phyloP scores from a whole-genome alignment of 2,329 filamentous ascomycete species.

The Meredithiella fracta region DNA sequence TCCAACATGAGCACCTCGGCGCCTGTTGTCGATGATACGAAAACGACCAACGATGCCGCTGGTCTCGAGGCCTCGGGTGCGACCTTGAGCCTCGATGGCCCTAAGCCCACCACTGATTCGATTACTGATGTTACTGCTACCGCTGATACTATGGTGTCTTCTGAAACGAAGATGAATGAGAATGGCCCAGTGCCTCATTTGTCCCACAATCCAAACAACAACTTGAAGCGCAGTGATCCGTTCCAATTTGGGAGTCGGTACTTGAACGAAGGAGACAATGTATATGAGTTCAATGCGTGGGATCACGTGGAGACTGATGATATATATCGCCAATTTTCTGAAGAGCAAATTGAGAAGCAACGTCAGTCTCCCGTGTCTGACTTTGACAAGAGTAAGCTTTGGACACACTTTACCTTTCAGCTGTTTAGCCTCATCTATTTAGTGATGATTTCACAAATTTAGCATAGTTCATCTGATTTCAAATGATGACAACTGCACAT shows the following conservation, averaged over 20 bases:
- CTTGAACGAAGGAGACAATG: conserved; percentile 68
- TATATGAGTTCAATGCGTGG: conserved; percentile 98
- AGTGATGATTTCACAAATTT: conserved; percentile 41
- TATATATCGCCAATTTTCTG: conserved; percentile 69
- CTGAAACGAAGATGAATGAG: conserved; percentile 6
- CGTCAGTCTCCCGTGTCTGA: conserved; percentile 74
- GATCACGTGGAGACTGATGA: conserved; percentile 92
- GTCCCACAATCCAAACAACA: conserved; percentile 54
- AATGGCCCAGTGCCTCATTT: conserved; percentile 34
- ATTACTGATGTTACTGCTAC: conserved; percentile 1
- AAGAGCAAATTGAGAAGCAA: conserved; percentile 72
- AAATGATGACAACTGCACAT: conserved; percentile 44
- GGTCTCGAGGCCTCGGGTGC: conserved; percentile 4
- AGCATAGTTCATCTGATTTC: conserved; percentile 56
- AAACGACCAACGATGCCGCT: conserved; percentile 6
- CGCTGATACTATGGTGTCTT: conserved; percentile 1
- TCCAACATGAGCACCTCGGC: conserved; percentile 14
- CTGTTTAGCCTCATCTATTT: conserved; percentile 21
- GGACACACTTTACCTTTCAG: conserved; percentile 1
- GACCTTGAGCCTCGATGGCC: not conserved
- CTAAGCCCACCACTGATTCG: not conserved
- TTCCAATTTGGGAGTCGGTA: conserved; percentile 90
- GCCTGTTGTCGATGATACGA: conserved; percentile 10
- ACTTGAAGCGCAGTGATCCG: conserved; percentile 75
- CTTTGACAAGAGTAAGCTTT: conserved; percentile 62